Evolutionary conservation across 148 eudicot species (phyloP).

Genomic region (Chenopodium berlandieri): DNA sequence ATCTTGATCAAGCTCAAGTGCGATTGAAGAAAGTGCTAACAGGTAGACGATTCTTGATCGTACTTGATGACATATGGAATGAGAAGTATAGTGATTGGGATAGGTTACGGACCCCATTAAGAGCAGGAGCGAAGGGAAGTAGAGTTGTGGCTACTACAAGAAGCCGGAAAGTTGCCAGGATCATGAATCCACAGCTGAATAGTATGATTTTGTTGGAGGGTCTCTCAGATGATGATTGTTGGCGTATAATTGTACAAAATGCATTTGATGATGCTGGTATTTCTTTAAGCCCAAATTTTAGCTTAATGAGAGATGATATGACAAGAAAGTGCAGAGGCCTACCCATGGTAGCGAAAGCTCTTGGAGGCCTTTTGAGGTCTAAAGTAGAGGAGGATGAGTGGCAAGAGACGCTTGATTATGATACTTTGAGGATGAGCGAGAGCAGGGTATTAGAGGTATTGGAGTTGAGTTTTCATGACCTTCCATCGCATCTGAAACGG

Average conservation of each 20-base stretch:
- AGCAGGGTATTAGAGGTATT: neutral
- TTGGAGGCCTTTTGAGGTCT: slow-evolving; percentile 18
- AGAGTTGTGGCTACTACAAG: slow-evolving; percentile 15
- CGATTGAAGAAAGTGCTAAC: neutral
- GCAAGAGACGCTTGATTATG: neutral
- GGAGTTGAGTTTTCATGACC: slow-evolving; percentile 8
- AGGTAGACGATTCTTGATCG: slow-evolving; percentile 11
- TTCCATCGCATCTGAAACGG: slow-evolving; percentile 12
- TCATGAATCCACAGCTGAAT: slow-evolving; percentile 2
- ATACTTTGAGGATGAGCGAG: neutral
- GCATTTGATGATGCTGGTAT: slow-evolving; percentile 11
- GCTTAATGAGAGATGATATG: neutral
- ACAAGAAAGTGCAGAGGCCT: slow-evolving; percentile 13
- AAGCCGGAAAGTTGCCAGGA: slow-evolving; percentile 11
- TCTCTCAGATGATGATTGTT: slow-evolving; percentile 15
- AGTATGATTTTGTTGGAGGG: neutral
- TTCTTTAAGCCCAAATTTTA: neutral
- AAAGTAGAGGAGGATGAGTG: slow-evolving; percentile 17
- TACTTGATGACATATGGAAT: slow-evolving; percentile 21
- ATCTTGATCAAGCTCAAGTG: slow-evolving; percentile 14
- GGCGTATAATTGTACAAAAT: slow-evolving; percentile 10
- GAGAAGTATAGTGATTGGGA: neutral
- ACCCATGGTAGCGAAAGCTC: slow-evolving; percentile 16
- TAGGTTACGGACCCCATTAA: slow-evolving; percentile 1
- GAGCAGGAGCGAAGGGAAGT: slow-evolving; percentile 12